These are phyloP conservation scores for Neonectria magnoliae DNA, from an alignment of 2,329 filamentous ascomycete species.

Conservation along the genomic window DNA sequence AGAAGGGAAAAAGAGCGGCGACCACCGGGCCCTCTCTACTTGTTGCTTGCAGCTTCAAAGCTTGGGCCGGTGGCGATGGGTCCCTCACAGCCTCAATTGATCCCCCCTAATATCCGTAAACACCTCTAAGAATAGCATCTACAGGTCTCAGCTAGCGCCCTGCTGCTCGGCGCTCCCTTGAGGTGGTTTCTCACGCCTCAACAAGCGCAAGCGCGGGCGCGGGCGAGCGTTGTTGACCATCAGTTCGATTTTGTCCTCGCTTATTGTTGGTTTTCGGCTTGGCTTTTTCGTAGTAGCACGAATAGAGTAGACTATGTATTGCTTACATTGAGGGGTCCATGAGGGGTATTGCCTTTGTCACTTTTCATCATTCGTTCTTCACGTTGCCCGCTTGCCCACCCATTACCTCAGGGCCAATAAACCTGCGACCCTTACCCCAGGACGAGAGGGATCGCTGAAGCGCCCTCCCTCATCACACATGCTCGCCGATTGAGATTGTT, in stretches of 20 bases:
- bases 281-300: not conserved
- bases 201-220: constrained; percentile 37
- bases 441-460: constrained; percentile 21
- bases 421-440: constrained; percentile 4
- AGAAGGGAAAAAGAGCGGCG: constrained; percentile 13
- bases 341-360: not conserved
- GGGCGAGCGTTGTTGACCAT: constrained; percentile 18
- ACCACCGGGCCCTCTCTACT: constrained; percentile 10
- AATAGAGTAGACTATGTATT: too few species aligned
- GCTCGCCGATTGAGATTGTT: not conserved
- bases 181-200: not conserved
- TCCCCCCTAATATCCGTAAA: constrained; percentile 25
- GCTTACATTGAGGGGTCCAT: not conserved
- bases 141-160: constrained; percentile 26
- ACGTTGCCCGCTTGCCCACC: constrained; percentile 20
- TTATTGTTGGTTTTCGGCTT: not conserved
- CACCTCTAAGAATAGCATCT: constrained; percentile 40
- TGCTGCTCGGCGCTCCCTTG: constrained; percentile 33
- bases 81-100: constrained; percentile 42
- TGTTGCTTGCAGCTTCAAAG: not conserved
- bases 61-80: constrained; percentile 28
- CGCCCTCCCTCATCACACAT: constrained; percentile 15
- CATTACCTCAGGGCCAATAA: constrained; percentile 10
- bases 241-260: not conserved
- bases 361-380: constrained; percentile 1